Percentiles rank a stretch among this genome's conserved stretches.
phyloP scores from a whole-genome alignment of 495 filamentous ascomycete genomes.

The Podospora pseudocomata region DNA sequence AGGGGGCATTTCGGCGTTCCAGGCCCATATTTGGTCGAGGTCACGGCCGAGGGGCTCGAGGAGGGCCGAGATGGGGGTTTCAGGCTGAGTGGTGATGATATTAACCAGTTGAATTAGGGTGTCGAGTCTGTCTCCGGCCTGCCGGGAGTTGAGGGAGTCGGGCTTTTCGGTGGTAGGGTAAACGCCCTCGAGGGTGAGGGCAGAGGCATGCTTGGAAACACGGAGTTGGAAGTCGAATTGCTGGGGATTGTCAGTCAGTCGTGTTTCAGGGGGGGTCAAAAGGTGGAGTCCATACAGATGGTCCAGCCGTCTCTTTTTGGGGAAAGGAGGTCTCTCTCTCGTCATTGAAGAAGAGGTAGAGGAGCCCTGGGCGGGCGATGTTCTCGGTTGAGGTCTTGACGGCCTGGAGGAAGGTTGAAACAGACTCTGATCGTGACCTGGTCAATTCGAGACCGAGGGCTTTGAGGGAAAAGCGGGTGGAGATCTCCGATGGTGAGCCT shows the following conservation, averaged over 20 bases:
- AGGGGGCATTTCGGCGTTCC: constrained; percentile 40
- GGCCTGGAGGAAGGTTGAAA: constrained; percentile 9
- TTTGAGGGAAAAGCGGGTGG: constrained; percentile 10
- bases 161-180: constrained; percentile 9
- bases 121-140: constrained; percentile 11
- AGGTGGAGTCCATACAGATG: constrained; percentile 4
- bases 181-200: constrained; percentile 16
- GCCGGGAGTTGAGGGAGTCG: constrained; percentile 9
- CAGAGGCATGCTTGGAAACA: not conserved
- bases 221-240: constrained; percentile 19
- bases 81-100: constrained; percentile 5
- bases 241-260: constrained; percentile 1
- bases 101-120: constrained; percentile 14
- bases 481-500: constrained; percentile 2
- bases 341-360: constrained; percentile 20
- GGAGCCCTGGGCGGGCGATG: not conserved
- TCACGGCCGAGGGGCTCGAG: constrained; percentile 19
- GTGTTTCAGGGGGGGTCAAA: not conserved
- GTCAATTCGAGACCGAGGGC: constrained; percentile 10
- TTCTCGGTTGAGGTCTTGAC: constrained; percentile 6
- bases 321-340: not conserved
- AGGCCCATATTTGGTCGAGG: constrained; percentile 38
- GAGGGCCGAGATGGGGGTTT: constrained; percentile 9
- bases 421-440: constrained; percentile 3
- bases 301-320: constrained; percentile 2